These are phyloP conservation scores for Phytophthora pini DNA, from an alignment of 352 stramenopile genomes.

Conservation along the genomic window DNA sequence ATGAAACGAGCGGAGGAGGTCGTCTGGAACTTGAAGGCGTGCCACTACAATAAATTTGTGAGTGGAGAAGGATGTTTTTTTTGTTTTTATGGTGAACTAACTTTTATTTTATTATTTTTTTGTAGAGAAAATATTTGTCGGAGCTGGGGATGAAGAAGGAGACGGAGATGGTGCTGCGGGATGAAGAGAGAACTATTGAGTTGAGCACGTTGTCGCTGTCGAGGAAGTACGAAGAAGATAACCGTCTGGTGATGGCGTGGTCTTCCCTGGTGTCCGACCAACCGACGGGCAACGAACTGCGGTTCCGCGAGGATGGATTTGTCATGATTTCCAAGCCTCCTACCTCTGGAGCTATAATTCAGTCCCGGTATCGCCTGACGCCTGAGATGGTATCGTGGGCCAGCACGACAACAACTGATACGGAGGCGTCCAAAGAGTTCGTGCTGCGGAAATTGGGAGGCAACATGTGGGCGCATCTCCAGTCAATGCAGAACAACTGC, in stretches of 20 bases:
- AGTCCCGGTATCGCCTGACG: conserved; percentile 21
- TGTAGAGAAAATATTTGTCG: conserved; percentile 28
- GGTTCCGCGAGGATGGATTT: conserved; percentile 30
- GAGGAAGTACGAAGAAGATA: conserved; percentile 17
- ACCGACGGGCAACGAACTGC: conserved; percentile 10
- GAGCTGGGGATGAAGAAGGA: conserved; percentile 33
- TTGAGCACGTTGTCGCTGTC: conserved; percentile 26
- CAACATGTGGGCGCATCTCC: conserved; percentile 15
- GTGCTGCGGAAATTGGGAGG: conserved; percentile 21
- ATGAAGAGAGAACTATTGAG: conserved; percentile 13
- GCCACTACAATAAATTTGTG: conserved; percentile 22
- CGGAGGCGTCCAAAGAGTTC: conserved; percentile 16
- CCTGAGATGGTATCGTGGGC: conserved; percentile 10
- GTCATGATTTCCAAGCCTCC: conserved; percentile 8
- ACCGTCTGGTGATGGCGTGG: conserved; percentile 9
- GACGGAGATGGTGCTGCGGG: conserved; percentile 15
- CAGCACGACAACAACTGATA: not conserved
- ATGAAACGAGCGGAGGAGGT: conserved; percentile 1
- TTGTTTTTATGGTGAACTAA: conserved; percentile 2
- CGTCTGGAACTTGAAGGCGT: conserved; percentile 14
- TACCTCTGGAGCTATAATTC: conserved; percentile 9
- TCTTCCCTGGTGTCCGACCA: conserved; percentile 22
- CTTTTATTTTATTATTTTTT: not conserved
- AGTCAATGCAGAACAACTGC: conserved; percentile 10
- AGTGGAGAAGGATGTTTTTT: conserved; percentile 6